phyloP scores from a whole-genome alignment of 116 monocot species.

The Trichopus zeylanicus region DNA sequence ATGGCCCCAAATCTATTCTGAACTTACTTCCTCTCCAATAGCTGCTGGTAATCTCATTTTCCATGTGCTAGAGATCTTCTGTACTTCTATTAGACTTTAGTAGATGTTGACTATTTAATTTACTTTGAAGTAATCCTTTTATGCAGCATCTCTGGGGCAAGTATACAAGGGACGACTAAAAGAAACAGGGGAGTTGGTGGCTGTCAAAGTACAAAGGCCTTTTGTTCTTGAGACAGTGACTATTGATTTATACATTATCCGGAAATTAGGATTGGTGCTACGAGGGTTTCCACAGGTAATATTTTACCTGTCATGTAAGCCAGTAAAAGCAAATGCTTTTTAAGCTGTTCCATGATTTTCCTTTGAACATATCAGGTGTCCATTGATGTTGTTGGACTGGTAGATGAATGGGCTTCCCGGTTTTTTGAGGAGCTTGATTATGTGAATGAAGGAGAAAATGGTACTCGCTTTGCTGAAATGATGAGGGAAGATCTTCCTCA shows the following conservation, averaged over 20 bases:
- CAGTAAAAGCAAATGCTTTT: background rate
- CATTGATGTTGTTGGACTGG: constrained; percentile 97
- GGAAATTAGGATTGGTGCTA: constrained; percentile 79
- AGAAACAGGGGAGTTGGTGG: constrained; percentile 93
- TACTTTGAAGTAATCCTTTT: background rate
- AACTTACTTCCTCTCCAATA: constrained; percentile 84
- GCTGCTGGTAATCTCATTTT: constrained; percentile 79
- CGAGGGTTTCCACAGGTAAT: constrained; percentile 88
- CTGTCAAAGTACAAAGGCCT: constrained; percentile 97
- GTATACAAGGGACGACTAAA: constrained; percentile 97
- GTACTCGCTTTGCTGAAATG: constrained; percentile 88
- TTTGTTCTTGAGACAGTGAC: constrained; percentile 99
- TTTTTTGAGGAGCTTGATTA: constrained; percentile 99
- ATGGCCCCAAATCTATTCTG: constrained; percentile 85
- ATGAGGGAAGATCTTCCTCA: constrained; percentile 97
- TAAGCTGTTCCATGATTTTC: background rate
- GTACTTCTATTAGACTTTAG: too few species aligned
- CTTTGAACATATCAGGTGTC: constrained; percentile 47
- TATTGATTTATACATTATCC: constrained; percentile 83
- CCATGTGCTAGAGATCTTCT: too few species aligned
- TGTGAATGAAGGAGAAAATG: constrained; percentile 99
- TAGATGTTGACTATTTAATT: background rate
- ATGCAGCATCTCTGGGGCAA: constrained; percentile 94
- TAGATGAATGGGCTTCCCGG: constrained; percentile 98
- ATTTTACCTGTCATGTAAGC: constrained; percentile 3